Conservation (phyloP, 108 stramenopile species). For the Nitzschia sp. region DNA sequence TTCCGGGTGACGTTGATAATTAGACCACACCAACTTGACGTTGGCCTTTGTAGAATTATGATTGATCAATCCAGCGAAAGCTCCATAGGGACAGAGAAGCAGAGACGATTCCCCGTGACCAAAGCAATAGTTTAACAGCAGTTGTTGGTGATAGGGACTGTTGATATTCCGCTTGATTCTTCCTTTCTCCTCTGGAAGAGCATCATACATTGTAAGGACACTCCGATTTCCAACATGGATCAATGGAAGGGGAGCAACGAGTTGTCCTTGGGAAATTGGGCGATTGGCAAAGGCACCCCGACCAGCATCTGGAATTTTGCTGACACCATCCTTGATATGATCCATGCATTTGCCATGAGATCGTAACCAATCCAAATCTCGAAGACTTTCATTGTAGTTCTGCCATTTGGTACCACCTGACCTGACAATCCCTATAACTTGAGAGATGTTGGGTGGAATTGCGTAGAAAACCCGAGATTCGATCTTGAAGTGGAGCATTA, state of each 20-base stretch:
- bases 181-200: background rate
- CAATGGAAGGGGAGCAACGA: slow-evolving; percentile 69
- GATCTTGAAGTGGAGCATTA: background rate
- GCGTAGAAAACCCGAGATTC: slow-evolving; percentile 29
- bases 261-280: slow-evolving; percentile 50
- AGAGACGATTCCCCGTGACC: slow-evolving; percentile 51
- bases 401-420: slow-evolving; percentile 26
- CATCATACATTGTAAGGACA: slow-evolving; percentile 45
- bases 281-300: slow-evolving; percentile 76
- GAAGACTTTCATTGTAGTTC: slow-evolving; percentile 29
- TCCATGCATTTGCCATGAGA: slow-evolving; percentile 67
- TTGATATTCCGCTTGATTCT: slow-evolving; percentile 6
- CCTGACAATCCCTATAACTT: slow-evolving; percentile 9
- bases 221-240: slow-evolving; percentile 47
- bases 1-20: slow-evolving; percentile 47
- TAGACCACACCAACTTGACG: slow-evolving; percentile 60
- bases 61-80: slow-evolving; percentile 62
- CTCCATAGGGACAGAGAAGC: slow-evolving; percentile 74
- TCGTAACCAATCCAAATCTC: slow-evolving; percentile 35
- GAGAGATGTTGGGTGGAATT: slow-evolving; percentile 20
- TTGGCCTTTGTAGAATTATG: slow-evolving; percentile 65
- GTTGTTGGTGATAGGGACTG: slow-evolving; percentile 37
- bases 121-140: slow-evolving; percentile 75
- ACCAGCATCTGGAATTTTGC: slow-evolving; percentile 71
- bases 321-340: slow-evolving; percentile 57